Evolutionary conservation across 345 rosid genomes (phyloP).

Genomic region (Eucalyptus regnans): DNA sequence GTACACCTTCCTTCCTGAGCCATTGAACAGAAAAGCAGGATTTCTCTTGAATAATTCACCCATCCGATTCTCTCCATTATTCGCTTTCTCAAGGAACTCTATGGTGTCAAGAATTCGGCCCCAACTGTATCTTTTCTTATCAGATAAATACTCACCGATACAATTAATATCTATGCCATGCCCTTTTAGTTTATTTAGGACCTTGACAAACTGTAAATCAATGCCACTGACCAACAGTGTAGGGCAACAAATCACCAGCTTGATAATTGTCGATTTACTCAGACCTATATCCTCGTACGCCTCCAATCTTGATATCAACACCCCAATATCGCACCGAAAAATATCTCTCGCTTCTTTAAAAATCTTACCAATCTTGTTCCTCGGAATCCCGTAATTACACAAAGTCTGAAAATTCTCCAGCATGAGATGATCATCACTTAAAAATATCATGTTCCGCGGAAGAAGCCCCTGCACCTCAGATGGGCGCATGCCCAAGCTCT

Average conservation of each 20-base stretch:
- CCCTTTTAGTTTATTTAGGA: conserved; percentile 34
- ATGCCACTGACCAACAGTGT: conserved; percentile 34
- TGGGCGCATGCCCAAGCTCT: conserved; percentile 69
- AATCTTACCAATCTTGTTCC: conserved; percentile 54
- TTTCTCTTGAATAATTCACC: conserved; percentile 22
- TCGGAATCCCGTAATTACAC: conserved; percentile 63
- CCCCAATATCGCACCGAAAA: conserved; percentile 30
- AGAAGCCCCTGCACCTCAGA: conserved; percentile 28
- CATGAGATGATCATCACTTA: conserved; percentile 48
- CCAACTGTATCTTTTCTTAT: conserved; percentile 38
- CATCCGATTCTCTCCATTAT: conserved; percentile 41
- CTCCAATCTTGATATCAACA: conserved; percentile 28
- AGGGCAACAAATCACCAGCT: conserved; percentile 49
- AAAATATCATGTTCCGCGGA: conserved; percentile 34
- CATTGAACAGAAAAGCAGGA: conserved; percentile 50
- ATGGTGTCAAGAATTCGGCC: conserved; percentile 39
- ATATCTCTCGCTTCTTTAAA: conserved; percentile 51
- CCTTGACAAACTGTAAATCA: conserved; percentile 31
- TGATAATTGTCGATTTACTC: conserved; percentile 34
- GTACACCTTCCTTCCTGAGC: conserved; percentile 51
- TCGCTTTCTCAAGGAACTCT: conserved; percentile 51
- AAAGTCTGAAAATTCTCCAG: conserved; percentile 54
- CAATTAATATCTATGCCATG: conserved; percentile 40
- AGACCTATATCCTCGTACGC: conserved; percentile 58
- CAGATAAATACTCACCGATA: conserved; percentile 30